Evolutionary conservation across 495 filamentous ascomycete species (phyloP).

Genomic region (Neurospora sp.): DNA sequence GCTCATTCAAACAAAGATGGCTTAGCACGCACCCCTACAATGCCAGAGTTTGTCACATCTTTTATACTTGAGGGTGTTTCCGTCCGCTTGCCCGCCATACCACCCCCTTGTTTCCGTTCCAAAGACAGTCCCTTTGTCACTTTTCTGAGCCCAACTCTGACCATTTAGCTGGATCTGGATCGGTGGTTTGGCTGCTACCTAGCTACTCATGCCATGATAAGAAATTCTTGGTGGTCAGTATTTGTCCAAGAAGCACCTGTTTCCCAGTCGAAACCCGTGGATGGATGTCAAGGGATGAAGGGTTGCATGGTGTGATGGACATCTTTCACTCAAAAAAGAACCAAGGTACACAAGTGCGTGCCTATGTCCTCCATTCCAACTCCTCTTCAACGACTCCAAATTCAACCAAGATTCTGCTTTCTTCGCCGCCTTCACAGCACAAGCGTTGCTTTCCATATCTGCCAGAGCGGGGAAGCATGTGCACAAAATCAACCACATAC

Average conservation of each 20-base stretch:
- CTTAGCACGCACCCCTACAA: background rate
- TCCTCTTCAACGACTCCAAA: background rate
- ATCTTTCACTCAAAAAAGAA: background rate
- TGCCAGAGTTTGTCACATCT: background rate
- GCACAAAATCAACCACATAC: background rate
- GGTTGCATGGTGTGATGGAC: background rate
- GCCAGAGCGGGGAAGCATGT: background rate
- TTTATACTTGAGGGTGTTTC: background rate
- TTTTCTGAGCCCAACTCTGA: background rate
- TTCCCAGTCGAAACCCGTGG: background rate
- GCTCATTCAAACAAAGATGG: background rate
- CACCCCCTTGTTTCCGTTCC: background rate
- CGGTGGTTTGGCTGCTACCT: background rate
- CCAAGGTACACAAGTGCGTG: background rate
- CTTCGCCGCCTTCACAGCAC: background rate
- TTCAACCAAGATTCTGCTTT: background rate
- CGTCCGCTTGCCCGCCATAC: background rate
- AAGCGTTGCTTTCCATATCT: background rate
- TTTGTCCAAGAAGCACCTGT: background rate
- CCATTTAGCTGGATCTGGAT: background rate
- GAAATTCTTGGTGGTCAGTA: background rate
- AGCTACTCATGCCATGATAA: background rate
- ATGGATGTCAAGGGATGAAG: background rate
- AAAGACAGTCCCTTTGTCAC: background rate
- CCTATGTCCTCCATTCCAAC: background rate